phyloP scores from a whole-genome alignment of 768 basidiomycete genomes.

The Harrya chromipes region DNA sequence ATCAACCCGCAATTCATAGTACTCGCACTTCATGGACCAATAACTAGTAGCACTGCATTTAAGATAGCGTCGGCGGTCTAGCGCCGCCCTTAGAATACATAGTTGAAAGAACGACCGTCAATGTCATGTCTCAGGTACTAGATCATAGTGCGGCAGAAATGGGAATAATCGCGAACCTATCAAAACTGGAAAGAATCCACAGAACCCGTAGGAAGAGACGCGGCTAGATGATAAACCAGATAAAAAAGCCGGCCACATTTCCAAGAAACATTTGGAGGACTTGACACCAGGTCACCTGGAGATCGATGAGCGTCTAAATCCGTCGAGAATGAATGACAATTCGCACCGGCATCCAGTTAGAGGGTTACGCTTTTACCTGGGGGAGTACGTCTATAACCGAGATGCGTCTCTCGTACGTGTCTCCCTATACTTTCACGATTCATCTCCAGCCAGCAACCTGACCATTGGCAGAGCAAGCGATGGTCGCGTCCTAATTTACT shows the following conservation, averaged over 20 bases:
- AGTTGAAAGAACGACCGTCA: too few relatives aligned
- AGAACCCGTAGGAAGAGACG: not conserved
- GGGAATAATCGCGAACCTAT: too few relatives aligned
- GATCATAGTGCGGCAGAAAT: too few relatives aligned
- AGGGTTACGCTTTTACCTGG: too few relatives aligned
- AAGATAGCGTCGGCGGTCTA: too few relatives aligned
- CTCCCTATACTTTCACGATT: conserved; percentile 18
- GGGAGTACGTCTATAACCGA: conserved; percentile 9
- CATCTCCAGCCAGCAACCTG: conserved; percentile 5
- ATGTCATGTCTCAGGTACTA: too few relatives aligned
- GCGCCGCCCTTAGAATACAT: too few relatives aligned
- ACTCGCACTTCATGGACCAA: too few relatives aligned
- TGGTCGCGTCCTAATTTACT: rapidly evolving
- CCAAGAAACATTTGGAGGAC: too few relatives aligned
- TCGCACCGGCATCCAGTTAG: not conserved
- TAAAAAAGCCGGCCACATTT: not conserved
- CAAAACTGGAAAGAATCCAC: not conserved
- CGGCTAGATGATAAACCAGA: not conserved
- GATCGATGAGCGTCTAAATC: not conserved
- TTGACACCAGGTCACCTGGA: not conserved
- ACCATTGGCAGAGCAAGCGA: conserved; percentile 5
- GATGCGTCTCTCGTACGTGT: conserved; percentile 14
- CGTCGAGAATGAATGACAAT: not conserved
- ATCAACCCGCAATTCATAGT: too few relatives aligned
- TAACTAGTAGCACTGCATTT: too few relatives aligned